phyloP scores from a whole-genome alignment of 2,329 filamentous ascomycete species.

The Colletotrichum phormii region DNA sequence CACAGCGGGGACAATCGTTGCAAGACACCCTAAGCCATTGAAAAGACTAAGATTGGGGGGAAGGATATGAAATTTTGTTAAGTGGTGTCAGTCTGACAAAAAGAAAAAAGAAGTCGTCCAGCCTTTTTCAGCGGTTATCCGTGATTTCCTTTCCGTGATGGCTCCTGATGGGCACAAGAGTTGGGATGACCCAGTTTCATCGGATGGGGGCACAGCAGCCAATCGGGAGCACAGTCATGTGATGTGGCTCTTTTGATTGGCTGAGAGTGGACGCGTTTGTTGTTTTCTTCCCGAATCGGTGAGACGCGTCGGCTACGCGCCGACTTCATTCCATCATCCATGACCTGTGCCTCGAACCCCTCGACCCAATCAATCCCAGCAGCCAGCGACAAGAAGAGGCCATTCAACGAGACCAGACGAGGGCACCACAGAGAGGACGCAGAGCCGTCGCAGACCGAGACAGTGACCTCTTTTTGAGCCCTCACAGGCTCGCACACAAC shows the following conservation, averaged over 20 bases:
- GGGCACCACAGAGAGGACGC: slow-evolving; percentile 7
- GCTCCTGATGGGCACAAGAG: slow-evolving; percentile 1
- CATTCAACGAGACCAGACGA: slow-evolving; percentile 15
- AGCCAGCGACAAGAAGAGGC: slow-evolving; percentile 21
- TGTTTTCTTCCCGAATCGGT: slow-evolving; percentile 25
- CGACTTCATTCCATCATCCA: slow-evolving; percentile 32
- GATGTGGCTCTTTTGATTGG: slow-evolving; percentile 18
- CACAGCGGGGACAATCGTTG: slow-evolving; percentile 29
- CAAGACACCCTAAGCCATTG: slow-evolving; percentile 24
- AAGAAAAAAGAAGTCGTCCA: slow-evolving; percentile 19
- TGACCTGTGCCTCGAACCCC: slow-evolving; percentile 9
- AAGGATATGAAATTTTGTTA: not conserved
- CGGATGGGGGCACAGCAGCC: slow-evolving; percentile 6
- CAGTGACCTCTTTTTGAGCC: not conserved
- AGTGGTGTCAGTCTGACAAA: not conserved
- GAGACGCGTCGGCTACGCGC: slow-evolving; percentile 28
- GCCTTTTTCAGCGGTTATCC: slow-evolving; percentile 26
- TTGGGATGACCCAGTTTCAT: slow-evolving; percentile 25
- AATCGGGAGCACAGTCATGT: not conserved
- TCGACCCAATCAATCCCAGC: slow-evolving; percentile 24
- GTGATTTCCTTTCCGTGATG: slow-evolving; percentile 10
- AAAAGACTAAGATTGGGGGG: not conserved
- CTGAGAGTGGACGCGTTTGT: slow-evolving; percentile 23
- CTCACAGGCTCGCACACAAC: not conserved
- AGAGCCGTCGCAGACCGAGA: slow-evolving; percentile 25